Base-by-base conservation (phyloP, 495 filamentous ascomycete genomes). In the Hyaloscypha hepaticicola region DNA sequence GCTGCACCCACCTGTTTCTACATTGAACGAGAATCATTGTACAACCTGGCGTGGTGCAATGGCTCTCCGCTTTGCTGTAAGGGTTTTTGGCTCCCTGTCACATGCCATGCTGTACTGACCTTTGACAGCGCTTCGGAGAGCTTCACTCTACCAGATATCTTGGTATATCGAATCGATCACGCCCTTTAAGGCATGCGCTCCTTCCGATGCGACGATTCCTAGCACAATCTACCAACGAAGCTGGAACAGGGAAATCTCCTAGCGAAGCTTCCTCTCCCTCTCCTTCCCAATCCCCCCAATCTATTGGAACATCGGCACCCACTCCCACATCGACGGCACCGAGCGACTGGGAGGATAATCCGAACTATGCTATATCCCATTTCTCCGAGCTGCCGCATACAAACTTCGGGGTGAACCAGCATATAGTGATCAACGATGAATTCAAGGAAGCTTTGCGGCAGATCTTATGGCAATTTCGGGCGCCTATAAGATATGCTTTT, bases 401-500 rank as follows among this genome's bases (percentile, higher is more conserved):
- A 65, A 90, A 93, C 68, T 97, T 97, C 71, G 95, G 96, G 16
- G 87, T 91, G 66, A 99, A 98, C 70, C 96, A 98, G 72, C 90
- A 97, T 71, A 96, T 98, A 77, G 80, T 90, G 21, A 93, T 97
- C 70, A 93, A 97, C 75, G 85, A 91, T 66, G 92, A 97, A 66
- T 94, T 97, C 75, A 97, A 96, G 71, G 91, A 96, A 72, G 89
- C 86, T 19, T 76, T 99, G 38, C 88, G 93, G 21, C 86, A 91
- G 72, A 89, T 98, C 31, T 83, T 97, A 5, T 96, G 93, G 91
- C 85, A 93, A 63, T 98, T 99, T 76, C 82, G 88, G 38, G 95
- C 96, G 0, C 93, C 94, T 0, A 96, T 99, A 64, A 84, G 90
- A 55, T 98, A 98, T 78, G 94, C 93, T 6, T 95, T 99, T 74